phyloP scores from a whole-genome alignment of 768 basidiomycete genomes.

The Postia placenta region DNA sequence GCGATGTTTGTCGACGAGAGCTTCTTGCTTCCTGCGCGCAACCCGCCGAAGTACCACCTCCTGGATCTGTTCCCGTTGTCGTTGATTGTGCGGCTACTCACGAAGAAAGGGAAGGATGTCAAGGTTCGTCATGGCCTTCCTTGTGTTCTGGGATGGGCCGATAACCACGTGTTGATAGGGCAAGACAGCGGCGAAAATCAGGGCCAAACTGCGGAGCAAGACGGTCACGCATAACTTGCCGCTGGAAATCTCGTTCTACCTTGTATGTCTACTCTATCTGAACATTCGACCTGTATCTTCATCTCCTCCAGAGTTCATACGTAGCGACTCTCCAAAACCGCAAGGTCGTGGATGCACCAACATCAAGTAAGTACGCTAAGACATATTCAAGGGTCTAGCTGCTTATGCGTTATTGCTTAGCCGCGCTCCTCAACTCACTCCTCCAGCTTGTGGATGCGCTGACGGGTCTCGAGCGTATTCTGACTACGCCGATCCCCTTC shows the following conservation, averaged over 20 bases:
- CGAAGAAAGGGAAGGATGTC: slow-evolving; percentile 41
- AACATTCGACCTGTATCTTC: background rate
- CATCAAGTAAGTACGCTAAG: slow-evolving; percentile 40
- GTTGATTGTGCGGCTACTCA: slow-evolving; percentile 41
- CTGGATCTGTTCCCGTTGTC: slow-evolving; percentile 72
- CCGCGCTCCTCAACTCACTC: slow-evolving; percentile 39
- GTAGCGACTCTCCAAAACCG: slow-evolving; percentile 53
- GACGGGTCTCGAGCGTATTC: slow-evolving; percentile 65
- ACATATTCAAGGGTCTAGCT: background rate
- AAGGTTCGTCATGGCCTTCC: slow-evolving; percentile 20
- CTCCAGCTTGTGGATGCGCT: slow-evolving; percentile 57
- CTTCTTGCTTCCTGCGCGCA: slow-evolving; percentile 44
- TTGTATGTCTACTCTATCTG: slow-evolving; percentile 34
- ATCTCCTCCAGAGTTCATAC: slow-evolving; percentile 52
- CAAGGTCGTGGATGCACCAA: slow-evolving; percentile 52
- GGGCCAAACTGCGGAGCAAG: slow-evolving; percentile 43
- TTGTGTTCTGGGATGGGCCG: background rate
- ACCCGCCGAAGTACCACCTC: slow-evolving; percentile 53
- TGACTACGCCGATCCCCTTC: slow-evolving; percentile 74
- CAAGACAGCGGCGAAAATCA: slow-evolving; percentile 51
- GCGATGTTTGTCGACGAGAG: slow-evolving; percentile 30
- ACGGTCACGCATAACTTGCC: slow-evolving; percentile 53
- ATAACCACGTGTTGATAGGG: slow-evolving; percentile 25
- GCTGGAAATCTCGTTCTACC: slow-evolving; percentile 61
- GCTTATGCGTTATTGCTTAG: slow-evolving; percentile 25